A percentile compares a stretch with the other conserved stretches of the same genome.
phyloP scores from a whole-genome alignment of 2,329 filamentous ascomycete species.

The Colletotrichum sp. region DNA sequence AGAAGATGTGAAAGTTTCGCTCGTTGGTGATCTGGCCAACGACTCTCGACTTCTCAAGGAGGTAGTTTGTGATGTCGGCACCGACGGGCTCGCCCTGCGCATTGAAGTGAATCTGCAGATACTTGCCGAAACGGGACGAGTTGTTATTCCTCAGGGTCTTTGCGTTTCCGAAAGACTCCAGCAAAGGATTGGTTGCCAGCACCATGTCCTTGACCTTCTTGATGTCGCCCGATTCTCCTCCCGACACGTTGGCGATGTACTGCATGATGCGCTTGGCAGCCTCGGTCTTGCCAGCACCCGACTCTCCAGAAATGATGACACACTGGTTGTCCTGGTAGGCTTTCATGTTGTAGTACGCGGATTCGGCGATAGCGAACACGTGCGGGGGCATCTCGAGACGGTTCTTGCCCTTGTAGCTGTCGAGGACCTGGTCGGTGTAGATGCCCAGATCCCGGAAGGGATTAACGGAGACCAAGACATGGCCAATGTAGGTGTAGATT shows the following conservation, averaged over 20 bases:
- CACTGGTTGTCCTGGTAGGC: conserved; percentile 99
- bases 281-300: conserved; percentile 97
- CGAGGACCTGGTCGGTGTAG: conserved; percentile 92
- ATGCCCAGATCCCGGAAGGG: conserved; percentile 97
- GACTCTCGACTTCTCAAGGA: conserved; percentile 93
- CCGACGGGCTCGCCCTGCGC: conserved; percentile 88
- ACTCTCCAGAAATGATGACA: conserved; percentile 98
- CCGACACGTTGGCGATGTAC: conserved; percentile 97
- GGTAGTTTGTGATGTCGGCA: conserved; percentile 97
- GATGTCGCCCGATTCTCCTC: conserved; percentile 83
- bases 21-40: conserved; percentile 95
- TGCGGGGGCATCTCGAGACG: conserved; percentile 93
- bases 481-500: conserved; percentile 99
- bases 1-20: conserved; percentile 99
- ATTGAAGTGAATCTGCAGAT: conserved; percentile 97
- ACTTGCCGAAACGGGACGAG: conserved; percentile 97
- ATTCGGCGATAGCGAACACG: conserved; percentile 96
- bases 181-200: conserved; percentile 92
- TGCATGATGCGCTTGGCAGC: conserved; percentile 99
- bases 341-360: conserved; percentile 99
- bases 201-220: conserved; percentile 99
- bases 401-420: conserved; percentile 97
- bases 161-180: conserved; percentile 98
- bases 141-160: conserved; percentile 99
- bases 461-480: conserved; percentile 98